Conservation (phyloP, 768 basidiomycete genomes). For the Lactarius indigo region DNA sequence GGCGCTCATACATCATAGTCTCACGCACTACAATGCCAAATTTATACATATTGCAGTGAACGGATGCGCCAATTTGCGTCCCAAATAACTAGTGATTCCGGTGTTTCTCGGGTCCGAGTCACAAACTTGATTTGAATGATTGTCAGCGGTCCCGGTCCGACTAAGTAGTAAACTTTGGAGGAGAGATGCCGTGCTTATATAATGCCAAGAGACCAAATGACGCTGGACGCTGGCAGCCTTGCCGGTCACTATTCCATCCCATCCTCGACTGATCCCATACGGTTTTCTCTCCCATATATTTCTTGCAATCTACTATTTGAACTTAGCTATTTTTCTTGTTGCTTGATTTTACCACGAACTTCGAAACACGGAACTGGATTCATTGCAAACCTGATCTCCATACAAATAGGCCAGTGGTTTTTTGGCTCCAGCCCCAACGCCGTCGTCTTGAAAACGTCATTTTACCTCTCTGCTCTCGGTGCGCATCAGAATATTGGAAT, state of each 20-base stretch:
- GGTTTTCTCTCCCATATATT: neutral
- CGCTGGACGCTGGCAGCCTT: neutral
- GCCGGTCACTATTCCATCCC: neutral
- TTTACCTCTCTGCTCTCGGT: neutral
- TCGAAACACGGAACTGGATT: neutral
- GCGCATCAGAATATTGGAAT: neutral
- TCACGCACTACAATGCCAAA: no score
- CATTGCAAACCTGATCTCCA: neutral
- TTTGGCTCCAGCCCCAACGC: neutral
- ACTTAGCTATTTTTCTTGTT: neutral
- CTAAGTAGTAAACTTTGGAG: no score
- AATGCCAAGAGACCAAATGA: neutral
- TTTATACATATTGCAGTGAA: no score
- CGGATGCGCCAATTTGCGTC: no score
- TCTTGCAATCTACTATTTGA: neutral
- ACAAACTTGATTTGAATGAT: no score
- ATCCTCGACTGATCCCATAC: neutral
- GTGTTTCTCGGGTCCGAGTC: no score
- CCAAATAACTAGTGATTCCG: no score
- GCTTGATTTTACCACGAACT: neutral
- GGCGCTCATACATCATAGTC: neutral
- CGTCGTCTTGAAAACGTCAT: conserved; percentile 14
- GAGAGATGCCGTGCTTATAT: neutral
- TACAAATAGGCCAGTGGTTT: neutral
- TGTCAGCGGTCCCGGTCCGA: no score